Evolutionary conservation across 371 early-diverging fungal genomes (phyloP).

Genomic region (Blakeslea trispora): DNA sequence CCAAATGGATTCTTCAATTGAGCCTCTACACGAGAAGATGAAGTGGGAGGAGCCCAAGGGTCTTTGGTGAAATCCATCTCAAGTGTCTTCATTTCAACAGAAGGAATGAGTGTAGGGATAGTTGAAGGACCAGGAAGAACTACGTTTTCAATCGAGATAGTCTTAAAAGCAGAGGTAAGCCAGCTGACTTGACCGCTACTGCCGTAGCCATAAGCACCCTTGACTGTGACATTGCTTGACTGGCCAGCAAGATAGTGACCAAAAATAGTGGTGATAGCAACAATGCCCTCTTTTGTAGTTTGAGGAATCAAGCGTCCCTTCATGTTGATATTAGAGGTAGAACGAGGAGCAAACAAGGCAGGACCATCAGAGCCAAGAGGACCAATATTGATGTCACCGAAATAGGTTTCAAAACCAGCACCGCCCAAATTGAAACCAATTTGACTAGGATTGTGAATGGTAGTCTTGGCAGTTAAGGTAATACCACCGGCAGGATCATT

Average conservation of each 20-base stretch:
- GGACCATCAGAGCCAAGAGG: constrained; percentile 40
- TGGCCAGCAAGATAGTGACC: constrained; percentile 50
- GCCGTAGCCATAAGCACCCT: constrained; percentile 55
- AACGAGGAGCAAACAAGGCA: constrained; percentile 40
- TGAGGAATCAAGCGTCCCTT: constrained; percentile 58
- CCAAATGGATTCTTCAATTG: constrained; percentile 59
- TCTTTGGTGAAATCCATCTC: constrained; percentile 55
- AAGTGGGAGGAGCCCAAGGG: constrained; percentile 48
- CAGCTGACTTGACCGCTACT: constrained; percentile 55
- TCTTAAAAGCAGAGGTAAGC: constrained; percentile 55
- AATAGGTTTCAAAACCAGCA: constrained; percentile 36
- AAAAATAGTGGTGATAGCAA: constrained; percentile 54
- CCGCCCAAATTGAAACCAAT: constrained; percentile 52
- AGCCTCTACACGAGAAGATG: constrained; percentile 50
- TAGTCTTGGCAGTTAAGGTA: constrained; percentile 49
- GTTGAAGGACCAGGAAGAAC: constrained; percentile 44
- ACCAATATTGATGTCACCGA: constrained; percentile 31
- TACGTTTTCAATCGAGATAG: constrained; percentile 51
- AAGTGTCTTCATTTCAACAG: constrained; percentile 51
- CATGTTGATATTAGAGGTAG: constrained; percentile 37
- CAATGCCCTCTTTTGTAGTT: constrained; percentile 46
- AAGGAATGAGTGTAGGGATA: constrained; percentile 39
- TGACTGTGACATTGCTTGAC: constrained; percentile 39
- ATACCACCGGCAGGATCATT: constrained; percentile 62
- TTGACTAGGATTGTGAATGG: constrained; percentile 56